These are phyloP conservation scores for Blastocystis sp. DNA, from an alignment of 352 stramenopile species.

Conservation along the genomic window DNA sequence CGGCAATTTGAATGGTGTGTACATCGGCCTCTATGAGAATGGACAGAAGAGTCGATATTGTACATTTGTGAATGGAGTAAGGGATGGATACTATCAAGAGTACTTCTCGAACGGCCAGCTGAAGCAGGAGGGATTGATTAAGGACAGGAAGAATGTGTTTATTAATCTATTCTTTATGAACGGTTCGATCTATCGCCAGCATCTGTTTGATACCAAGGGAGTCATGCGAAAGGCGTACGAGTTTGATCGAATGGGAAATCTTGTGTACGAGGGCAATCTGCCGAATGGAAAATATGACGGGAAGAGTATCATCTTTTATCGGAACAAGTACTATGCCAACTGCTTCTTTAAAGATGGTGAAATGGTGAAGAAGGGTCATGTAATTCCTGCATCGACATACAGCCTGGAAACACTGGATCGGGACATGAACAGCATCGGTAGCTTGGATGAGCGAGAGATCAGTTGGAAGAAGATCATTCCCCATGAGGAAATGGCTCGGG, in stretches of 20 bases:
- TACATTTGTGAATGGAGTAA: background rate
- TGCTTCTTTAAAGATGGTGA: background rate
- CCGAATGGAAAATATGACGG: background rate
- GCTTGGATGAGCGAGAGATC: background rate
- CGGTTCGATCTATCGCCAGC: background rate
- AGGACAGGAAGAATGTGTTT: background rate
- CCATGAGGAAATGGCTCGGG: background rate
- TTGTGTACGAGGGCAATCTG: background rate
- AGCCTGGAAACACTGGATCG: background rate
- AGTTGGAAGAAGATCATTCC: background rate
- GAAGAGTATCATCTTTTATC: background rate
- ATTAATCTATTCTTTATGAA: background rate
- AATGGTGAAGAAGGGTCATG: background rate
- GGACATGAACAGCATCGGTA: background rate
- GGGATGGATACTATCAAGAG: background rate
- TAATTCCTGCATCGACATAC: background rate
- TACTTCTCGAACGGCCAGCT: conserved; percentile 28
- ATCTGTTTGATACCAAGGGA: background rate
- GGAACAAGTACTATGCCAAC: background rate
- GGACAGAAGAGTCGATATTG: background rate
- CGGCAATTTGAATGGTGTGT: background rate
- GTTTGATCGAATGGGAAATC: background rate
- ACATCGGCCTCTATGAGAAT: background rate
- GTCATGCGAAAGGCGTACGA: background rate
- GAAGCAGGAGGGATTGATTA: background rate